A percentile compares a stretch with the other conserved stretches of the same genome.
phyloP scores from a whole-genome alignment of 148 eudicot species.

The Dysphania ambrosioides region DNA sequence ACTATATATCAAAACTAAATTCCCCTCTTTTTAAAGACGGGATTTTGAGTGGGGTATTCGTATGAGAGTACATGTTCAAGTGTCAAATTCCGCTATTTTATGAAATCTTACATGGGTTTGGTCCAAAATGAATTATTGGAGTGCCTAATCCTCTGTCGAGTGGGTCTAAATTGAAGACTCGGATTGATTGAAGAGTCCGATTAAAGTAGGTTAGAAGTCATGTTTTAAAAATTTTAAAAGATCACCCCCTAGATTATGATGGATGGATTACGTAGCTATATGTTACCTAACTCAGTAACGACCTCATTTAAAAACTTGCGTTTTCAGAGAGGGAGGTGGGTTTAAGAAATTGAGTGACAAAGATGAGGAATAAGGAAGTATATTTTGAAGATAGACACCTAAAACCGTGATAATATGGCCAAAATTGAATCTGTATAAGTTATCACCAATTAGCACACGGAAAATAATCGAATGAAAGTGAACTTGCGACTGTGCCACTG shows the following conservation, averaged over 20 bases:
- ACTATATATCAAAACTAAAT: not conserved
- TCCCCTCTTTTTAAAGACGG: too few species aligned
- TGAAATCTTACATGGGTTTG: not conserved
- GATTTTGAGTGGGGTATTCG: not conserved
- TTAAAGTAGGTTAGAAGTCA: too few species aligned
- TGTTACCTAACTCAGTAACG: too few species aligned
- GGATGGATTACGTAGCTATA: not conserved
- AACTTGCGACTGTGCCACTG: not conserved
- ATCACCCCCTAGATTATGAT: not conserved
- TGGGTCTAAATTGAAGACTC: too few species aligned
- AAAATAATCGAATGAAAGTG: not conserved
- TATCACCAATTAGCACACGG: not conserved
- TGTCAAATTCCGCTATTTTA: not conserved
- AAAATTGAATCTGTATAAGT: not conserved
- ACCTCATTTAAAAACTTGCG: too few species aligned
- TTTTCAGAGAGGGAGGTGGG: not conserved
- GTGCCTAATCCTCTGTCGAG: too few species aligned
- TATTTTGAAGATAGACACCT: not conserved
- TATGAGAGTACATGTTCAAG: not conserved
- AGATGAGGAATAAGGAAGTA: not conserved
- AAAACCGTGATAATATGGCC: too few species aligned
- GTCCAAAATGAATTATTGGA: not conserved
- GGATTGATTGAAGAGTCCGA: too few species aligned
- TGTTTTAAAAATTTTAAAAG: too few species aligned
- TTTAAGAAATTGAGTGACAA: not conserved